Evolutionary conservation across 257 asterid genomes (phyloP).

Genomic region (Handroanthus guayacan): DNA sequence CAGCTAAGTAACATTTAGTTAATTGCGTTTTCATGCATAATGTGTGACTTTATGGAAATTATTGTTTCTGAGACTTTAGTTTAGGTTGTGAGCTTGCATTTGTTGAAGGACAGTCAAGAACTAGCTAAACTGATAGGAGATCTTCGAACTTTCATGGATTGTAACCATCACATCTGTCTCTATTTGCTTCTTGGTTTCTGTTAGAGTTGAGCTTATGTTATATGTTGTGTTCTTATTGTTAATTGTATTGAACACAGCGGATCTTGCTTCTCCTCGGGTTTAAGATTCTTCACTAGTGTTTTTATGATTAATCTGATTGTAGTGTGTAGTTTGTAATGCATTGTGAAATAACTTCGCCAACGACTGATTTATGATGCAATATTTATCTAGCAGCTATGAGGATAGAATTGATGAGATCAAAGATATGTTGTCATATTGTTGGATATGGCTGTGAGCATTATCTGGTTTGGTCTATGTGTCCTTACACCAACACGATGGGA

Average conservation of each 20-base stretch:
- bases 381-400: background rate
- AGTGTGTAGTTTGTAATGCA: background rate
- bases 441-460: too few relatives aligned
- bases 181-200: background rate
- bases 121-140: background rate
- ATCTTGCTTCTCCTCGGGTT: background rate
- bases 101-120: conserved; percentile 1
- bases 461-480: too few relatives aligned
- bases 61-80: conserved; percentile 8
- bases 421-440: too few relatives aligned
- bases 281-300: background rate
- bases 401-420: too few relatives aligned
- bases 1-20: conserved; percentile 3
- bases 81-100: conserved; percentile 19
- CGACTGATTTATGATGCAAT: background rate
- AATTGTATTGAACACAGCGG: background rate
- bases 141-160: background rate
- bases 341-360: background rate
- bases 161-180: background rate
- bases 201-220: conserved; percentile 23
- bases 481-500: too few relatives aligned
- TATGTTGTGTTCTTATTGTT: background rate
- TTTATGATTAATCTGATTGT: background rate
- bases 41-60: conserved; percentile 8
- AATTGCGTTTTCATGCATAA: background rate